Conservation (phyloP, 1,139 yeast genomes). For the Sugiyamaella novakii region DNA sequence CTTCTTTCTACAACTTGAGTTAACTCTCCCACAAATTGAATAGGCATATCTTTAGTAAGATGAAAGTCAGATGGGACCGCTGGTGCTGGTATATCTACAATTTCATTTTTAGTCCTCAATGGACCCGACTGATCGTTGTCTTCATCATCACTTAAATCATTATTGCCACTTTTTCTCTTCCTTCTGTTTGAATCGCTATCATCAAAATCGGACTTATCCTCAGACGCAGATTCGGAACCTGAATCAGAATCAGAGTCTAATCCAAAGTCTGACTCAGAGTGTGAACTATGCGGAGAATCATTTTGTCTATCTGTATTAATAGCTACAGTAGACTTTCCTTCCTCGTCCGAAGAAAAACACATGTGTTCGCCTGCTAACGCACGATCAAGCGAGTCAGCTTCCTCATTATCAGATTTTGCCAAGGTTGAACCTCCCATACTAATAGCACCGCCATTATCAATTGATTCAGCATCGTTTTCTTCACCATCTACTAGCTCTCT, state of each 20-base stretch:
- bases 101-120: constrained; percentile 76
- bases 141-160: constrained; percentile 32
- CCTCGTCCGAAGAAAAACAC: constrained; percentile 36
- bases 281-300: constrained; percentile 14
- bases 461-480: neutral
- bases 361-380: constrained; percentile 33
- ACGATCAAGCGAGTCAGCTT: constrained; percentile 27
- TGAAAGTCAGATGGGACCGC: constrained; percentile 66
- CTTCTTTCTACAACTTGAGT: constrained; percentile 71
- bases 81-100: constrained; percentile 67
- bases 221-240: constrained; percentile 24
- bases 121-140: constrained; percentile 54
- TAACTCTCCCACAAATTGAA: constrained; percentile 74
- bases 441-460: no score
- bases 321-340: constrained; percentile 5
- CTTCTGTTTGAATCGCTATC: constrained; percentile 16
- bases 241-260: constrained; percentile 24
- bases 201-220: constrained; percentile 24
- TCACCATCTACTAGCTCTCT: no score
- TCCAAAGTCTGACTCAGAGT: constrained; percentile 19
- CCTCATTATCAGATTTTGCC: neutral
- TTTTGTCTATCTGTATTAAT: constrained; percentile 3
- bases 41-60: constrained; percentile 60
- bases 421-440: neutral
- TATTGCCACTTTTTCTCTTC: constrained; percentile 18